Evolutionary conservation across 1,284 basidiomycete species (phyloP), one percentile per base, ranked within the genome.

Genomic region (Athelia psychrophila): DNA sequence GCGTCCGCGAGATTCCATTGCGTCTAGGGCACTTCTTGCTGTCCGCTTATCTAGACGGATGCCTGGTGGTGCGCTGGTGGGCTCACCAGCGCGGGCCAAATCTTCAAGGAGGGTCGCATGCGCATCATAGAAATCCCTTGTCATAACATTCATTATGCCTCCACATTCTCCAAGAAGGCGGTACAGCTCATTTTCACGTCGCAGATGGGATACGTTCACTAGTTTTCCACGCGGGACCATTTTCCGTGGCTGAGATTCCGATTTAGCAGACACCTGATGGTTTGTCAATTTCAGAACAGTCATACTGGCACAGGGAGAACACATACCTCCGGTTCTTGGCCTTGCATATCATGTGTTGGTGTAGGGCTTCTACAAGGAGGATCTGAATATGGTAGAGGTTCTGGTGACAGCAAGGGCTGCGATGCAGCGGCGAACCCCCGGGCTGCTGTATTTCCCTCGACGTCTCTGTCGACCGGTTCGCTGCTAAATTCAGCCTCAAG

Each of bases 21-120:
- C 79, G 51, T 76, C 76, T 44, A 90, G 69, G 0, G 86, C 81
- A 2, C 76, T 65, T 22, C 74, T 74, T 18, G 84, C 72, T 0
- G 90, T 93, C 12, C 87, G 79, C 64, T 85, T 87, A 64, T 94
- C 91, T 20, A 86, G 78, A 50, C 76, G 77, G 24, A 83, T 79
- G 10, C 86, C 84, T n/a, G 72, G 68, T 23, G 83, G 82, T 9
- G 80, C 79, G 58, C 89, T 90, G 0, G 84, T 81, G 1, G 81
- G 70, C 60, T 88, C 86, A 8, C 83, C 83, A 3, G 77, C 76
- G 47, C 75, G 71, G 4, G 74, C 63, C 58, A 89, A 70, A 12
- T 66, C 62, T 48, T 82, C 78, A 1, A 91, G 64, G 9, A 91
- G 68, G 16, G 75, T 72, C 42, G 77, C 72, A 60, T 91, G 86